These are phyloP conservation scores for Ascochyta lentis DNA, from an alignment of 2,329 filamentous ascomycete genomes.

Conservation along the genomic window DNA sequence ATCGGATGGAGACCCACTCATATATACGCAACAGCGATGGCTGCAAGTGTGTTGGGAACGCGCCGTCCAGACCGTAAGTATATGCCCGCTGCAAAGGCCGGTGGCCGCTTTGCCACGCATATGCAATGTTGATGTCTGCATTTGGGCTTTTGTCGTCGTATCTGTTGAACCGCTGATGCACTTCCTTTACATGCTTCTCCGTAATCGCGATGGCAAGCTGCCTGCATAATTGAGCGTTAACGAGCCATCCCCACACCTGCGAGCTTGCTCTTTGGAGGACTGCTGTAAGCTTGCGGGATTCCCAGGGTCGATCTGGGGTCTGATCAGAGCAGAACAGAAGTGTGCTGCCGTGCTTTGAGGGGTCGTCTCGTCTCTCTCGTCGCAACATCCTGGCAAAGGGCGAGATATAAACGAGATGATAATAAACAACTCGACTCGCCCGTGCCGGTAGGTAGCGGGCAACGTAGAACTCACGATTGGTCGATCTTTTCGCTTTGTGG, in stretches of 20 bases:
- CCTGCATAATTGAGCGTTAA: not conserved
- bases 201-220: not conserved
- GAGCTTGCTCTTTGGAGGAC: not conserved
- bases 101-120: not conserved
- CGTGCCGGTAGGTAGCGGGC: not conserved
- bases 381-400: not conserved
- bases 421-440: not conserved
- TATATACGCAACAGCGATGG: not conserved
- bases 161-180: not conserved
- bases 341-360: not conserved
- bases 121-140: not conserved
- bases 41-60: not conserved
- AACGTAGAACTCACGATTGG: not conserved
- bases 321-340: not conserved
- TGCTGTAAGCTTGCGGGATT: not conserved
- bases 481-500: not conserved
- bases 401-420: not conserved
- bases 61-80: not conserved
- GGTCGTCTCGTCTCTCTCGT: not conserved
- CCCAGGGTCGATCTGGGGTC: not conserved
- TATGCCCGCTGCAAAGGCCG: not conserved
- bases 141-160: not conserved
- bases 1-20: not conserved
- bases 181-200: not conserved
- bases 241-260: not conserved